Percentiles rank a stretch among this genome's conserved stretches.
Conservation (phyloP, 192 early-diverging fungal species). For the Allomyces arbusculus region DNA sequence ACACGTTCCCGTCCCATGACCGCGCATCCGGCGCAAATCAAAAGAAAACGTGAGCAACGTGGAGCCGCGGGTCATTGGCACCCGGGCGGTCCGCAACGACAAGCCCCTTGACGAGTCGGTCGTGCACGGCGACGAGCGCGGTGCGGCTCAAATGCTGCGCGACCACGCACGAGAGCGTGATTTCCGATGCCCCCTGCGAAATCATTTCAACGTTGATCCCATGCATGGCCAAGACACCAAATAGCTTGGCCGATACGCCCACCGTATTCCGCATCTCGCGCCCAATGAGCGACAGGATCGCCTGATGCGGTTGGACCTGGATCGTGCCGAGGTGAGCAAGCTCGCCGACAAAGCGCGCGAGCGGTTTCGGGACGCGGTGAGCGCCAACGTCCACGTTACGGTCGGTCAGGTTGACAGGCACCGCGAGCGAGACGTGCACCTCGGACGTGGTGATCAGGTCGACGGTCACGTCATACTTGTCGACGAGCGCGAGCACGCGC, state of each 20-base stretch:
- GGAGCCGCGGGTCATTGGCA: too few relatives aligned
- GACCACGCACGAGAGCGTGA: conserved; percentile 96
- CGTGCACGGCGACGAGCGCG: conserved; percentile 80
- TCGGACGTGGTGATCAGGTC: conserved; percentile 85
- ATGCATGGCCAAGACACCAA: conserved; percentile 62
- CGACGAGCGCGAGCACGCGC: conserved; percentile 75
- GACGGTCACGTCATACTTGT: conserved; percentile 71
- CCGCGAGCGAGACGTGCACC: conserved; percentile 53
- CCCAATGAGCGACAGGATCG: conserved; percentile 93
- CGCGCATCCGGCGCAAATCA: too few relatives aligned
- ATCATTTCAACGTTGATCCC: conserved; percentile 98
- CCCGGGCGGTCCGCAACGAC: neutral
- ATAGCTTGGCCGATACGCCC: conserved; percentile 83
- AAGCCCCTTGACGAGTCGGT: conserved; percentile 20
- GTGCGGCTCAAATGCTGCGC: conserved; percentile 39
- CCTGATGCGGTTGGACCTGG: conserved; percentile 69
- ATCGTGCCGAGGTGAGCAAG: conserved; percentile 60
- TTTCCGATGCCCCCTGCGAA: conserved; percentile 90
- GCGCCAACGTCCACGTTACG: conserved; percentile 41
- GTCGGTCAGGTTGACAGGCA: conserved; percentile 4
- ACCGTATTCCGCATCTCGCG: conserved; percentile 95
- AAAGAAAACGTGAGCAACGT: too few relatives aligned
- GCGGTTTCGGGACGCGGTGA: conserved; percentile 39
- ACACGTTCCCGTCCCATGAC: too few relatives aligned
- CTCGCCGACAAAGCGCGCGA: conserved; percentile 60